Conservation (phyloP, 2,329 filamentous ascomycete species). For the Graphilbum fragrans region DNA sequence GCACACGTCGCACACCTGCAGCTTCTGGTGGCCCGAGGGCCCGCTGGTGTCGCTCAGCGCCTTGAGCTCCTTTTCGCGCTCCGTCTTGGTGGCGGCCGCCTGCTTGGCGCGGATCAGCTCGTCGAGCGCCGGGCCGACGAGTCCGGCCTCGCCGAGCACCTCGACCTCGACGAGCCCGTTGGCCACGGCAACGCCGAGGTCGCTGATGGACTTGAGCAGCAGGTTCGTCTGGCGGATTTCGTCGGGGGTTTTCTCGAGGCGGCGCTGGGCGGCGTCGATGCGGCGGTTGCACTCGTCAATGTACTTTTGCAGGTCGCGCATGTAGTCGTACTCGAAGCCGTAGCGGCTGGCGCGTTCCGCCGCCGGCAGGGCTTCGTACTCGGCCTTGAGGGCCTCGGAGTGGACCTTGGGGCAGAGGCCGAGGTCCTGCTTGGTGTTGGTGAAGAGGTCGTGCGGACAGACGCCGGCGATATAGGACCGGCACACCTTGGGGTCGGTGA, state of each 20-base stretch:
- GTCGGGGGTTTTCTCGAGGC: constrained; percentile 93
- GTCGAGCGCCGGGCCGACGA: constrained; percentile 70
- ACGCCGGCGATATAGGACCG: constrained; percentile 87
- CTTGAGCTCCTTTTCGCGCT: constrained; percentile 80
- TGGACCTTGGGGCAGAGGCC: constrained; percentile 83
- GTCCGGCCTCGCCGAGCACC: constrained; percentile 68
- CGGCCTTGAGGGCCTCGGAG: constrained; percentile 73
- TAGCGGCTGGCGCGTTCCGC: constrained; percentile 57
- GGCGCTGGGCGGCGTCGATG: constrained; percentile 80
- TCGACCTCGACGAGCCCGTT: constrained; percentile 76
- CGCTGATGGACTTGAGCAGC: constrained; percentile 74
- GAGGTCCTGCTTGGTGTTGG: constrained; percentile 96
- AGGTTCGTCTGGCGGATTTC: constrained; percentile 93
- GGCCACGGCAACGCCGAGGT: constrained; percentile 66
- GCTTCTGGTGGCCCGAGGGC: constrained; percentile 89
- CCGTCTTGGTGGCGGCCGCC: constrained; percentile 68
- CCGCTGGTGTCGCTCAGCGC: constrained; percentile 83
- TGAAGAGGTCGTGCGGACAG: constrained; percentile 97
- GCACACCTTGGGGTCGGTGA: constrained; percentile 89
- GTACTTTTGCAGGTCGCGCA: constrained; percentile 90
- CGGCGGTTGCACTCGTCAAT: constrained; percentile 93
- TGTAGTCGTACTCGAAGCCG: constrained; percentile 94
- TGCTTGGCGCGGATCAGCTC: constrained; percentile 80
- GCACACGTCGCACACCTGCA: constrained; percentile 97
- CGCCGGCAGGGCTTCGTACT: constrained; percentile 67